Evolutionary conservation across 352 stramenopile genomes (phyloP), one percentile per base, ranked within the genome.

Genomic region (Peronospora belbahrii): DNA sequence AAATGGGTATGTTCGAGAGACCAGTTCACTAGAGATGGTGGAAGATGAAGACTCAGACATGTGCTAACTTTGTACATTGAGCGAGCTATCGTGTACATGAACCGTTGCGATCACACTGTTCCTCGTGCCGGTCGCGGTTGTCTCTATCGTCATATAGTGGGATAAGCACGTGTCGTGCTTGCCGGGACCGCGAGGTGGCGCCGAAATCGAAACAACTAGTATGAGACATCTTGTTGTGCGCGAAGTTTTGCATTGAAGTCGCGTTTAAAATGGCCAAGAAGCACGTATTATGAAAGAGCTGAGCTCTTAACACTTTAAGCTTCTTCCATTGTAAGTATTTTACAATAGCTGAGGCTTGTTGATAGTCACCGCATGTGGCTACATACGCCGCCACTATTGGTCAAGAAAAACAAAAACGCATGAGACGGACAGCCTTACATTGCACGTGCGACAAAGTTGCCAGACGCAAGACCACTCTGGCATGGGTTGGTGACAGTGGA

Each of bases 141-240:
- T 37, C n/a, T 49, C 44, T 38, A 67, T 59, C 59, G 52, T 63
- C 65, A 23, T 42, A 39, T 38, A 69, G 22, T 43, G 70, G 6
- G 11, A 6, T 38, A 36, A n/a, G 17, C 17, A 48, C 14, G 9
- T 28, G 39, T 28, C 58, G 59, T 11, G 41, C 71, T 42, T 86
- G 74, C 58, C 84, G 74, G 74, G 74, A 86, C 62, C 70, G 74
- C 14, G 67, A 81, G 23, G 20, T 56, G 6, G 74, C 81, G 19
- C 65, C 62, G 14, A 68, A 72, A 56, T 40, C 43, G 35, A 63
- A 61, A 39, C 6, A 48, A 36, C n/a, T n/a, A n/a, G n/a, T n/a
- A n/a, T n/a, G n/a, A n/a, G n/a, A 31, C 7, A 31, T 40, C 27
- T n/a, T 34, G 7, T 36, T 46, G 38, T 25, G 23, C 33, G 23